phyloP scores from a whole-genome alignment of 2,329 filamentous ascomycete species.

The Cladobotryum protrusum region DNA sequence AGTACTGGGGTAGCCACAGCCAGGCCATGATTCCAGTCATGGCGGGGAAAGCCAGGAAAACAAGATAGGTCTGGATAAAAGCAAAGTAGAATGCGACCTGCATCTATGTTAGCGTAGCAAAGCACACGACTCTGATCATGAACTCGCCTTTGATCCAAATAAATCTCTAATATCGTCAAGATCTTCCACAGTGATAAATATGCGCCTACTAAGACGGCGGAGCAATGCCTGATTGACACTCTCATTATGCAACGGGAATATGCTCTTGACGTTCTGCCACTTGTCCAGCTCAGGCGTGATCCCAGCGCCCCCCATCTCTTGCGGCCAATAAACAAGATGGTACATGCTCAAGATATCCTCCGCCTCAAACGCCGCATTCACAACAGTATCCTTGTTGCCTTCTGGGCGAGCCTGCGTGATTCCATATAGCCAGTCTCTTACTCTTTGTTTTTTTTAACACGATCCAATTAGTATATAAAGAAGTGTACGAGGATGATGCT shows the following conservation, averaged over 20 bases:
- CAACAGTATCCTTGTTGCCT: constrained; percentile 44
- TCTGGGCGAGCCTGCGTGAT: constrained; percentile 59
- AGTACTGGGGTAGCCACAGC: constrained; percentile 64
- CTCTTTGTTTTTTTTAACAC: constrained; percentile 45
- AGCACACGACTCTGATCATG: too few relatives aligned
- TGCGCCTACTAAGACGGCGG: constrained; percentile 47
- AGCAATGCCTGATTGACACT: constrained; percentile 50
- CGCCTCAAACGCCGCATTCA: constrained; percentile 49
- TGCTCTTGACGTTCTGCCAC: constrained; percentile 54
- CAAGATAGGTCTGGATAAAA: constrained; percentile 72
- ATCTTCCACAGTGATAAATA: constrained; percentile 44
- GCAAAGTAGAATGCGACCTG: constrained; percentile 74
- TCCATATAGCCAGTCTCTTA: constrained; percentile 70
- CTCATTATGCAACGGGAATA: constrained; percentile 59
- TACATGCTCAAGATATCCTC: constrained; percentile 67
- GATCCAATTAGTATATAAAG: not conserved
- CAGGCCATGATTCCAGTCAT: constrained; percentile 62
- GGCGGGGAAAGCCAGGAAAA: constrained; percentile 64
- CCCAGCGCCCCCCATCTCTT: constrained; percentile 54
- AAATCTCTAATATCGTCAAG: constrained; percentile 56
- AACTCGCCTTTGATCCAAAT: constrained; percentile 50
- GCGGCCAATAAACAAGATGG: constrained; percentile 56
- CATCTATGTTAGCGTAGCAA: not conserved
- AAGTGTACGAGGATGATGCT: not conserved
- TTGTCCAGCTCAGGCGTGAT: constrained; percentile 52